Evolutionary conservation across 1,284 basidiomycete genomes (phyloP).

Genomic region (Ceratobasidium sp.): DNA sequence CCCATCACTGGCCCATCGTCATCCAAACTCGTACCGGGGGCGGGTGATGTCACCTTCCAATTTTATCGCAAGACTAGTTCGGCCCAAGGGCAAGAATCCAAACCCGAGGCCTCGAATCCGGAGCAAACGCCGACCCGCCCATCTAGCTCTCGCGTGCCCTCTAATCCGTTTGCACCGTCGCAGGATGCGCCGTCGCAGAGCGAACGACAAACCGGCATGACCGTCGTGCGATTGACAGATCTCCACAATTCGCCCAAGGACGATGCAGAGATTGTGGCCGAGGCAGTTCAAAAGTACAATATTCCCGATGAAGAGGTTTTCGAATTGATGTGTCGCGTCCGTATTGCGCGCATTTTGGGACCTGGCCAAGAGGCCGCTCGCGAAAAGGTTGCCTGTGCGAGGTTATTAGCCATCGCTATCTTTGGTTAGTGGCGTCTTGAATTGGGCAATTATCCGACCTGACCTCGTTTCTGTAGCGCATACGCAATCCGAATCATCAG

Average conservation of each 20-base stretch:
- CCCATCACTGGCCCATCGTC: neutral
- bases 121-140: conserved; percentile 30
- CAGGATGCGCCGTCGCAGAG: conserved; percentile 10
- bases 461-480: conserved; percentile 57
- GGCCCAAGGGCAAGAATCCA: conserved; percentile 18
- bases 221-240: conserved; percentile 64
- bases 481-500: conserved; percentile 79
- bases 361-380: conserved; percentile 66
- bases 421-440: conserved; percentile 56
- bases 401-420: conserved; percentile 88
- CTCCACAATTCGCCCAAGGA: conserved; percentile 64
- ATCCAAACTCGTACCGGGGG: conserved; percentile 12
- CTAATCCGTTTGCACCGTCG: conserved; percentile 22
- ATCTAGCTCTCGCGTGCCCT: conserved; percentile 11
- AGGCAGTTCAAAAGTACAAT: conserved; percentile 71
- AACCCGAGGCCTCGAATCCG: conserved; percentile 15
- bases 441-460: neutral
- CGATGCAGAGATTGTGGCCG: conserved; percentile 76
- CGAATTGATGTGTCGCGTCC: conserved; percentile 87
- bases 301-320: conserved; percentile 88
- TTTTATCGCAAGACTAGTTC: conserved; percentile 41
- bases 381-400: conserved; percentile 80
- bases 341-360: conserved; percentile 73
- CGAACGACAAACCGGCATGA: conserved; percentile 54
- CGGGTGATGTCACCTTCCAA: conserved; percentile 39